These are phyloP conservation scores for Claviceps africana DNA, from an alignment of 2,329 filamentous ascomycete genomes.

Conservation along the genomic window DNA sequence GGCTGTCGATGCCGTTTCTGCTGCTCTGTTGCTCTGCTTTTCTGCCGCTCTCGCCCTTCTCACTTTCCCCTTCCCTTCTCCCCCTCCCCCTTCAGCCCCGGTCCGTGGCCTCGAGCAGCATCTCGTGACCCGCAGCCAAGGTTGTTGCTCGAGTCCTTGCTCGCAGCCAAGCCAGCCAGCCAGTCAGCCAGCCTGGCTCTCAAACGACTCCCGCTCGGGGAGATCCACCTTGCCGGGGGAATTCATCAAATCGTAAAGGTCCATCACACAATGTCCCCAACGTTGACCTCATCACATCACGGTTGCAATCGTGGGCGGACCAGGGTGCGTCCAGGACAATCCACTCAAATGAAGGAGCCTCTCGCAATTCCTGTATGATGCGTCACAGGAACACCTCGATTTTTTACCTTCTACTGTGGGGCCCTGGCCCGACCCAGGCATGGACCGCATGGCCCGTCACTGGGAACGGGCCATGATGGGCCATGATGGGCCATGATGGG, in stretches of 20 bases:
- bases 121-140: background rate
- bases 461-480: too few relatives aligned
- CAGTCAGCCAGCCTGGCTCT: background rate
- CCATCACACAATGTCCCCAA: background rate
- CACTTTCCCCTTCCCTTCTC: background rate
- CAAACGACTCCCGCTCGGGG: background rate
- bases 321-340: background rate
- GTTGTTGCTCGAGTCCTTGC: background rate
- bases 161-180: background rate
- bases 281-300: background rate
- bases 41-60: background rate
- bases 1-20: background rate
- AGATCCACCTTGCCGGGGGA: background rate
- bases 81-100: background rate
- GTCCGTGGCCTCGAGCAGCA: background rate
- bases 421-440: background rate
- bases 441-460: too few relatives aligned
- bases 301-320: background rate
- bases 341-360: background rate
- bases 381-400: conserved; percentile 2
- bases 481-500: too few relatives aligned
- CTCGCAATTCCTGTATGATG: background rate
- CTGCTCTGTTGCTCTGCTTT: too few relatives aligned
- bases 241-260: background rate
- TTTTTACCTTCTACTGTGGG: background rate